Evolutionary conservation across 257 asterid species (phyloP).

Genomic region (Jaltomata sinuosa): DNA sequence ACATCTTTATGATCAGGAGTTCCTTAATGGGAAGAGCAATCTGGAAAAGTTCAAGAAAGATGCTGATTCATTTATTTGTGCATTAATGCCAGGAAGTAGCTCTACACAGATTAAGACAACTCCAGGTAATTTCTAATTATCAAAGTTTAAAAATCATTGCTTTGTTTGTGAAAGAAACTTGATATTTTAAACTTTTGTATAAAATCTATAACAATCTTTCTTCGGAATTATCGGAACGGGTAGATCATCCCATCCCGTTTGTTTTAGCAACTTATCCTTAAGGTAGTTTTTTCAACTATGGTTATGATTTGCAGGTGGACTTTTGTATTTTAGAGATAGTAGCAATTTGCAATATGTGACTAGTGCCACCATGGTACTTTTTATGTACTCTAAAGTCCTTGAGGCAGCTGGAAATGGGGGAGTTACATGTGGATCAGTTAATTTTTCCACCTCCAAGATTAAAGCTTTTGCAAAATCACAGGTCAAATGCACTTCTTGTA

Average conservation of each 20-base stretch:
- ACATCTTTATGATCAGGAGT: slow-evolving; percentile 36
- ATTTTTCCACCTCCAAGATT: slow-evolving; percentile 35
- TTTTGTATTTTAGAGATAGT: slow-evolving; percentile 52
- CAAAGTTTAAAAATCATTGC: no score
- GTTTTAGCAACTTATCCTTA: no score
- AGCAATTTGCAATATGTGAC: slow-evolving; percentile 64
- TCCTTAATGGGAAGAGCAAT: slow-evolving; percentile 32
- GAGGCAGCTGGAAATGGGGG: slow-evolving; percentile 17
- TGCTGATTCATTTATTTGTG: slow-evolving; percentile 63
- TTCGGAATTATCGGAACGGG: no score
- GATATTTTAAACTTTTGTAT: neutral
- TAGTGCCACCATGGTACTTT: slow-evolving; percentile 48
- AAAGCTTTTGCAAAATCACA: slow-evolving; percentile 66
- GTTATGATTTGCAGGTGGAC: slow-evolving; percentile 48
- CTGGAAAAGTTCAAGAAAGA: slow-evolving; percentile 43
- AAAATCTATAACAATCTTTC: no score
- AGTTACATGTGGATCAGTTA: slow-evolving; percentile 46
- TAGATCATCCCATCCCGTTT: no score
- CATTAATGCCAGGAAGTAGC: slow-evolving; percentile 71
- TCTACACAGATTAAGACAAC: slow-evolving; percentile 55
- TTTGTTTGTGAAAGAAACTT: neutral
- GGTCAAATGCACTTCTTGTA: slow-evolving; percentile 13
- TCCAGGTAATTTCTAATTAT: slow-evolving; percentile 31
- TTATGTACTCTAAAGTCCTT: slow-evolving; percentile 42
- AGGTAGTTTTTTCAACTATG: neutral